Percentiles rank a stretch among this genome's conserved stretches.
These are phyloP conservation scores for Pyrenochaeta sp. DNA, from an alignment of 2,329 filamentous ascomycete genomes.

Conservation along the genomic window DNA sequence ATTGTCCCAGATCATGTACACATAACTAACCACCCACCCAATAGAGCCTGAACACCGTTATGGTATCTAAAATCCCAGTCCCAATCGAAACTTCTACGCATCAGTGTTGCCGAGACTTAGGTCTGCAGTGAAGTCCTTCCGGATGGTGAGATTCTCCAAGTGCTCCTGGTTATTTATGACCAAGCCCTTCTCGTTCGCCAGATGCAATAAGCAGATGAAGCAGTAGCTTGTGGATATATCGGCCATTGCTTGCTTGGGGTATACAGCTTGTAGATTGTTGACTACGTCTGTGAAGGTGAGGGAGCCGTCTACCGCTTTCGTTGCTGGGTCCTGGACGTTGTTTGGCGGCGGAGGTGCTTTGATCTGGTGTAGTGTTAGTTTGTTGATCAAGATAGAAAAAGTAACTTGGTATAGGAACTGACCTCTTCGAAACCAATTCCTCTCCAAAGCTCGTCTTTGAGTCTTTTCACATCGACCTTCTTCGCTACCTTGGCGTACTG, in stretches of 20 bases:
- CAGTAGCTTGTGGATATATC: constrained; percentile 94
- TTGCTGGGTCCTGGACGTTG: constrained; percentile 36
- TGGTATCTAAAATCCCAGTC: neutral
- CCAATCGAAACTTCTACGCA: neutral
- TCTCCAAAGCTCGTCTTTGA: constrained; percentile 73
- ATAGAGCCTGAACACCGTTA: neutral
- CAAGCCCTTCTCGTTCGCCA: constrained; percentile 92
- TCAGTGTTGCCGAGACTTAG: constrained; percentile 36
- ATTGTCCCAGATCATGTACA: neutral
- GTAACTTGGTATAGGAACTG: constrained; percentile 13
- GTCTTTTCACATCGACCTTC: constrained; percentile 70
- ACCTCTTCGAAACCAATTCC: constrained; percentile 64
- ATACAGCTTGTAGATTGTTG: constrained; percentile 85
- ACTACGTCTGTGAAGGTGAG: constrained; percentile 92
- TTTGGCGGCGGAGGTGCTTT: constrained; percentile 25
- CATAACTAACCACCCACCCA: neutral
- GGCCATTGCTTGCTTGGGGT: constrained; percentile 83
- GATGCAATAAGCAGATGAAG: constrained; percentile 90
- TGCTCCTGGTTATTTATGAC: constrained; percentile 71
- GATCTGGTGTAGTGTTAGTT: constrained; percentile 28
- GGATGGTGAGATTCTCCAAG: constrained; percentile 59
- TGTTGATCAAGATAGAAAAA: neutral
- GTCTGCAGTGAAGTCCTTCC: constrained; percentile 56
- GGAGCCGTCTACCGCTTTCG: constrained; percentile 58
- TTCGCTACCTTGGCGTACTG: constrained; percentile 72